Conservation (phyloP, 2,329 filamentous ascomycete genomes). For the Phyllosticta citriasiana region DNA sequence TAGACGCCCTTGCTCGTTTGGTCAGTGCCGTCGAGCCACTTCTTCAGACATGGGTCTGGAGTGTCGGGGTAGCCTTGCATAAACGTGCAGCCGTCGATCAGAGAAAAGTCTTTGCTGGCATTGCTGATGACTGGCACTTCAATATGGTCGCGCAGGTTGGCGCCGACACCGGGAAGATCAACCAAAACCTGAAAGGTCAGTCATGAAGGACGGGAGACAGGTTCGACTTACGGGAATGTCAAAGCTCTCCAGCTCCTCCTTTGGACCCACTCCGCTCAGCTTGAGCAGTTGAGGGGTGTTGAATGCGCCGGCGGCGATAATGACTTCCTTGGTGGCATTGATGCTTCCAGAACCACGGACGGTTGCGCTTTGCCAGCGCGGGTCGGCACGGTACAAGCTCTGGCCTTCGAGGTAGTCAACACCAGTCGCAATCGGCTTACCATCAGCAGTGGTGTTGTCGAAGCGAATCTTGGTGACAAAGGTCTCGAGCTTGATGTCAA, state of each 20-base stretch:
- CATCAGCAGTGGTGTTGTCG: conserved; percentile 40
- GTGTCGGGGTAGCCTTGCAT: conserved; percentile 14
- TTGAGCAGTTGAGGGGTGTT: conserved; percentile 57
- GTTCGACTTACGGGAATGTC: conserved; percentile 29
- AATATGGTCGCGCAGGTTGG: conserved; percentile 54
- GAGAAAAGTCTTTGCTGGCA: conserved; percentile 11
- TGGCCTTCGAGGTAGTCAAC: conserved; percentile 33
- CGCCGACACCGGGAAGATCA: conserved; percentile 53
- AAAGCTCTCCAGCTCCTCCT: conserved; percentile 42
- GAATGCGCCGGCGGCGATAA: conserved; percentile 44
- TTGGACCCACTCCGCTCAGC: conserved; percentile 53
- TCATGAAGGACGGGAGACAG: background rate
- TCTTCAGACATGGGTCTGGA: conserved; percentile 34
- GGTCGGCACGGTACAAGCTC: conserved; percentile 30
- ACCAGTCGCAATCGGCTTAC: conserved; percentile 31
- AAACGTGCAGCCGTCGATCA: conserved; percentile 24
- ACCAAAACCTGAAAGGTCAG: conserved; percentile 31
- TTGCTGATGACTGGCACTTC: conserved; percentile 29
- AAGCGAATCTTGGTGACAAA: conserved; percentile 58
- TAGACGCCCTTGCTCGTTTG: conserved; percentile 33
- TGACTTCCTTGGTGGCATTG: conserved; percentile 35
- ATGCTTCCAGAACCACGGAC: conserved; percentile 31
- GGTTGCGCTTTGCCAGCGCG: conserved; percentile 14
- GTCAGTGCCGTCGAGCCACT: background rate
- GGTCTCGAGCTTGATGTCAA: conserved; percentile 50